Evolutionary conservation across 1,139 yeast species (phyloP).

Genomic region (Protomyces pachydermus): DNA sequence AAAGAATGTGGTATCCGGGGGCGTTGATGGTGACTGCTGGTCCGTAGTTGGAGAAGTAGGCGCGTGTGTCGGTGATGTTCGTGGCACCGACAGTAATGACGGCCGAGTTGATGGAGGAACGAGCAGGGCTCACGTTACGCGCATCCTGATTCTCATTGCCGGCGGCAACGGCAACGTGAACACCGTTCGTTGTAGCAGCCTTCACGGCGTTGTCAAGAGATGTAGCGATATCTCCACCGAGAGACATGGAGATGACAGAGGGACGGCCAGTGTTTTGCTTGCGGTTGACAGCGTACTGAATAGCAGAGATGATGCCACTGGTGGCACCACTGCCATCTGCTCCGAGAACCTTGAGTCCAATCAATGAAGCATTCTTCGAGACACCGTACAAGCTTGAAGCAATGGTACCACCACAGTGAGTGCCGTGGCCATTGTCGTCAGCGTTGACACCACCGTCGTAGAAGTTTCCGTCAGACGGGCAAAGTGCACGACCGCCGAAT

Average conservation of each 20-base stretch:
- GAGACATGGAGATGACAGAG: not conserved
- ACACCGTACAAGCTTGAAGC: slow-evolving; percentile 72
- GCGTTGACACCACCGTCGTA: slow-evolving; percentile 21
- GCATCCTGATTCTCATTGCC: slow-evolving; percentile 81
- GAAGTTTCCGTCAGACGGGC: slow-evolving; percentile 38
- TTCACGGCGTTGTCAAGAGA: slow-evolving; percentile 35
- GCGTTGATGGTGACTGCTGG: slow-evolving; percentile 80
- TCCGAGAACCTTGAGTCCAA: slow-evolving; percentile 71
- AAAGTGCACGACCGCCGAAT: slow-evolving; percentile 45
- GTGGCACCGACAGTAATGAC: slow-evolving; percentile 86
- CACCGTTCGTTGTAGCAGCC: slow-evolving; percentile 75
- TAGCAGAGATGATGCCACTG: slow-evolving; percentile 24
- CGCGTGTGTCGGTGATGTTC: slow-evolving; percentile 66
- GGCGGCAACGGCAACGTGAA: slow-evolving; percentile 78
- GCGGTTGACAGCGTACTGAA: slow-evolving; percentile 29
- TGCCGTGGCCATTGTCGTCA: slow-evolving; percentile 40
- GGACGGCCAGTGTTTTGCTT: slow-evolving; percentile 3
- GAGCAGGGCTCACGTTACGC: slow-evolving; percentile 53
- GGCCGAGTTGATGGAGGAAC: slow-evolving; percentile 39
- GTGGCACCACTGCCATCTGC: slow-evolving; percentile 28
- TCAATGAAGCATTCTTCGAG: slow-evolving; percentile 67
- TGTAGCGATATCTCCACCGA: slow-evolving; percentile 15
- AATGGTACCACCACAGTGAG: slow-evolving; percentile 84
- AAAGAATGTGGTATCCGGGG: slow-evolving; percentile 74
- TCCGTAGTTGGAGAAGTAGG: slow-evolving; percentile 78